Base-by-base conservation (phyloP, 257 asterid species). In the Ajuga chamaepitys region DNA sequence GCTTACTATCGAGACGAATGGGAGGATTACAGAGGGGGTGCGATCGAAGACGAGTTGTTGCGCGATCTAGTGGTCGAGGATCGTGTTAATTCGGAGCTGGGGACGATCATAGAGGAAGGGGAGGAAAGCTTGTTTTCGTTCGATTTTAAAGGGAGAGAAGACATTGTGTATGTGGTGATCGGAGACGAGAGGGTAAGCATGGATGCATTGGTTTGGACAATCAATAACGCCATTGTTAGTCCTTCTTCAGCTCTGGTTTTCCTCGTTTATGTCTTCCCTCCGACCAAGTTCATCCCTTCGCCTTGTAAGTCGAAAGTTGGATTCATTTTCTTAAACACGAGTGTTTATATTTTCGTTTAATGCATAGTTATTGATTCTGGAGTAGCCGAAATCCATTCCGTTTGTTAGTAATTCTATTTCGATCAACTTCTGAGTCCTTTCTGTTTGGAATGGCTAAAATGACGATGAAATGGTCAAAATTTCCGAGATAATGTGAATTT, bases 301-400 rank as follows among this genome's bases (percentile, higher is more conserved):
- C 95, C 95, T 0, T 58, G 97, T 89, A 74, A 78, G 81, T 40
- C n/a, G n/a, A n/a, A n/a, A n/a, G n/a, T n/a, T n/a, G n/a, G n/a
- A n/a, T n/a, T n/a, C n/a, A n/a, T n/a, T n/a, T n/a, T n/a, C n/a
- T n/a, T n/a, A n/a, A n/a, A n/a, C n/a, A n/a, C n/a, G n/a, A n/a
- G n/a, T n/a, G n/a, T n/a, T n/a, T n/a, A n/a, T n/a, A n/a, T n/a
- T n/a, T n/a, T n/a, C n/a, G n/a, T n/a, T n/a, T n/a, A n/a, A n/a
- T n/a, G n/a, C n/a, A n/a, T n/a, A n/a, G n/a, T n/a, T n/a, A n/a
- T n/a, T n/a, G n/a, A n/a, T n/a, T n/a, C n/a, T n/a, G n/a, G n/a
- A n/a, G n/a, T n/a, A n/a, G n/a, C n/a, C n/a, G n/a, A n/a, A n/a
- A n/a, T n/a, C n/a, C n/a, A n/a, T n/a, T n/a, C n/a, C n/a, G n/a